Evolutionary conservation across 169 alveolate genomes (phyloP), one percentile per base, ranked within the genome.

Genomic region (Perkinsus marinus): DNA sequence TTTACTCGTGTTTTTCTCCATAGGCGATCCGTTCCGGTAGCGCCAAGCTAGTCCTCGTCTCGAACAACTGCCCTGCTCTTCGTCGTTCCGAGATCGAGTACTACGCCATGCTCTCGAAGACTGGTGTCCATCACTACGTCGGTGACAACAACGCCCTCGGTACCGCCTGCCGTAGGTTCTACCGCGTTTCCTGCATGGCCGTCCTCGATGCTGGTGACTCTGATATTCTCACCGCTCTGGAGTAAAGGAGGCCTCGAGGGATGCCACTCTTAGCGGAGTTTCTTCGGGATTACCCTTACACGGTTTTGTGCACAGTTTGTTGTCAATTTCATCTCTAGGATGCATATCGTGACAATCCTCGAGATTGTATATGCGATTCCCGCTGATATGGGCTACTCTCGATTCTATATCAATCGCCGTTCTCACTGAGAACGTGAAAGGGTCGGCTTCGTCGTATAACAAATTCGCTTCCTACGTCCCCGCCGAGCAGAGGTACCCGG

Each of bases 131-230:
- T 95, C 97, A 96, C 95, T 97, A 96, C 95, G 95, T 95, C 91
- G 99, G 99, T 94, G 97, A 97, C 94, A 97, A 97, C 96, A 97
- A 96, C 92, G 99, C 97, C 92, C 95, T 97, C 43, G 99, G 99
- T 39, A 98, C 99, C 79, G 99, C 99, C 47, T 98, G 99, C 94
- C 99, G 99, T 91, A 98, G 97, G 95, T 96, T 96, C 93, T 98
- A 97, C 96, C 98, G 99, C 93, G 98, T 98, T 47, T 97, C 99
- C 57, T 97, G 98, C 92, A 94, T 98, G 96, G 98, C 99, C 41
- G 96, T 98, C 68, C 95, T 97, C 39, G 99, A 98, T 92, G 98
- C 99, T 68, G 99, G 99, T 39, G 99, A 98, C 93, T 98, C 99
- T 26, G 99, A 98, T 94, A 98, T 98, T 94, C 96, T 98, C 92